Base-by-base conservation (phyloP, 768 basidiomycete genomes). In the Termitomyces sp. region DNA sequence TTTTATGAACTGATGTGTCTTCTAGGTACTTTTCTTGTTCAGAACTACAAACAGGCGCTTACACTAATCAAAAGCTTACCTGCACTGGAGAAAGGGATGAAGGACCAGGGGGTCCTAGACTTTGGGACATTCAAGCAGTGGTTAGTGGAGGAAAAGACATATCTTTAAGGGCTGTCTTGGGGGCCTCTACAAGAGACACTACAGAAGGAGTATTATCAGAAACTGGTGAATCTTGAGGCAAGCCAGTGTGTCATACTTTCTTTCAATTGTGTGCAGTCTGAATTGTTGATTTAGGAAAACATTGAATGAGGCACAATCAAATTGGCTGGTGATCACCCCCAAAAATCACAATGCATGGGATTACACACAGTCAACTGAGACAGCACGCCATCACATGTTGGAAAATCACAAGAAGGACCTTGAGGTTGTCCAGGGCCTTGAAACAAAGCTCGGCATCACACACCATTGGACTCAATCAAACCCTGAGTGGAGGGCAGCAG, bases 401-500 rank as follows among this genome's bases (percentile, higher is more conserved):
- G 15, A 38, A 38, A 38, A n/a, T n/a, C 36, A 38, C 16, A 6
- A 38, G 36, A 29, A 29, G 29, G 29, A 29, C 9, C 29, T 29
- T 9, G 9, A 29, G 9, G 9, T 29, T 39, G 38, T 39, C 38
- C 38, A 43, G 41, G 23, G 6, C 4, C 10, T 25, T 10, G 41
- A 43, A 25, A 43, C 18, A 6, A 12, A 43, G n/a, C 41, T 43
- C 6, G 41, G 41, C 23, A 43, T 43, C n/a, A 25, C 23, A 20
- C 3, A 13, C 18, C 23, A 23, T 18, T 55, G 48, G 54, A 55
- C 48, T 16, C n/a, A 20, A n/a, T 13, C 11, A 2, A n/a, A 12
- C 16, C 1, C 3, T 11, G 56, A 63, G 49, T 60, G 60, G 43
- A 43, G 55, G 16, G 51, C 22, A 0, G 54, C 58, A 0, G 57